These are phyloP conservation scores for Stagonosporopsis cucurbitacearum DNA, from an alignment of 2,329 filamentous ascomycete species.

Conservation along the genomic window DNA sequence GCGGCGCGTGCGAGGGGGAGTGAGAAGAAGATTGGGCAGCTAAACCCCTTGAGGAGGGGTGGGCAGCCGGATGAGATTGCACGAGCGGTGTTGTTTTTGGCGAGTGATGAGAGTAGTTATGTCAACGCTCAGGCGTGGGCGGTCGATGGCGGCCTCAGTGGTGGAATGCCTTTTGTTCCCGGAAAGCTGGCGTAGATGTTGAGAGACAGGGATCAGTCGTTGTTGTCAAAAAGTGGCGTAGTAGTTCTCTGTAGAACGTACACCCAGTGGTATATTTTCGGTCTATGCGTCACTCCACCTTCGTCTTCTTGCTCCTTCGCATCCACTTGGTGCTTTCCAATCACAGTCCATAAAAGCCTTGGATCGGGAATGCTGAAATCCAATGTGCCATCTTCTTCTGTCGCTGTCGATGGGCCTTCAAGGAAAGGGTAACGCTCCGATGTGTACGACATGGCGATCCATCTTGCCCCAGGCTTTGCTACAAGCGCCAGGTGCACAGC, in stretches of 20 bases:
- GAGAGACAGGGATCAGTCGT: not conserved
- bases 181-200: constrained; percentile 69
- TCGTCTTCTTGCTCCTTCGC: constrained; percentile 24
- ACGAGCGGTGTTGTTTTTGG: constrained; percentile 85
- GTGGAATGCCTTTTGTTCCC: constrained; percentile 84
- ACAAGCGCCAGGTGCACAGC: constrained; percentile 51
- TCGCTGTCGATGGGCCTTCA: constrained; percentile 10
- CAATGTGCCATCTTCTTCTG: constrained; percentile 20
- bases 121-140: constrained; percentile 96
- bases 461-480: constrained; percentile 45
- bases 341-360: constrained; percentile 45
- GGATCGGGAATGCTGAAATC: constrained; percentile 48
- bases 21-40: constrained; percentile 84
- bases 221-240: constrained; percentile 24
- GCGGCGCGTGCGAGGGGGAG: constrained; percentile 70
- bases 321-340: constrained; percentile 43
- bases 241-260: constrained; percentile 50
- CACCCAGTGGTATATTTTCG: constrained; percentile 48
- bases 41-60: constrained; percentile 83
- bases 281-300: constrained; percentile 39
- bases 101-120: constrained; percentile 89
- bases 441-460: constrained; percentile 51
- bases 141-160: constrained; percentile 87
- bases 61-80: constrained; percentile 87
- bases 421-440: constrained; percentile 49